Evolutionary conservation across 176 grass and related monocot species (phyloP), one percentile per base, ranked within the genome.

Genomic region (Pharus latifolius): DNA sequence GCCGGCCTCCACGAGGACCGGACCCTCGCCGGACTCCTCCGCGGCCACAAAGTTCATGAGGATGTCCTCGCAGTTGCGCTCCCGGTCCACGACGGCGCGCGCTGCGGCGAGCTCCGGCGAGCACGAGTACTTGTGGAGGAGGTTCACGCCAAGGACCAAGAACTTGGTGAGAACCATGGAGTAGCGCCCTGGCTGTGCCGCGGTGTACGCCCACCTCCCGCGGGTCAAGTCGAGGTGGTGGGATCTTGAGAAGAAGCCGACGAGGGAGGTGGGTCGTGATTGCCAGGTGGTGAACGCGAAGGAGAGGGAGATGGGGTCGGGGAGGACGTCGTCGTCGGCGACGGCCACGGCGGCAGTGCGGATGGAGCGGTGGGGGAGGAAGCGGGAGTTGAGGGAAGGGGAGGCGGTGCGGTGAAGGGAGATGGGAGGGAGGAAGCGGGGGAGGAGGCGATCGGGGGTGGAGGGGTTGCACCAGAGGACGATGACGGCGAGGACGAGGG

Each of bases 31-130:
- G 74, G 65, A 58, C 80, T 43, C 84, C 57, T 78, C 78, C 7
- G 89, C 74, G 19, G 80, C 84, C 41, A 98, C 78, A 72, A 98
- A 98, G 80, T 91, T 98, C 90, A 98, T 93, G n/a, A 98, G 80
- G 57, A 98, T 88, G 77, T 93, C 90, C 87, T 98, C 90, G 74
- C 84, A 93, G 74, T 98, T 98, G 60, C 87, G 79, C 67, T 81
- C 75, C 34, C 73, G 49, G 41, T 98, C 87, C 20, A 98, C 90
- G 25, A 83, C 56, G 31, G 65, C 65, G 33, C 84, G 89, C 31
- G 84, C 87, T 4, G 80, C 66, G 20, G 78, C 81, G 28, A 92
- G 77, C 49, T 79, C 75, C 53, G 69, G 75, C 30, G 83, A 87
- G 78, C 94, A 98, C 24, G 83, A 88, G 82, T 94, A 98, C 22